These are phyloP conservation scores for Austropuccinia psidii DNA, from an alignment of 1,284 basidiomycete genomes.

Conservation along the genomic window DNA sequence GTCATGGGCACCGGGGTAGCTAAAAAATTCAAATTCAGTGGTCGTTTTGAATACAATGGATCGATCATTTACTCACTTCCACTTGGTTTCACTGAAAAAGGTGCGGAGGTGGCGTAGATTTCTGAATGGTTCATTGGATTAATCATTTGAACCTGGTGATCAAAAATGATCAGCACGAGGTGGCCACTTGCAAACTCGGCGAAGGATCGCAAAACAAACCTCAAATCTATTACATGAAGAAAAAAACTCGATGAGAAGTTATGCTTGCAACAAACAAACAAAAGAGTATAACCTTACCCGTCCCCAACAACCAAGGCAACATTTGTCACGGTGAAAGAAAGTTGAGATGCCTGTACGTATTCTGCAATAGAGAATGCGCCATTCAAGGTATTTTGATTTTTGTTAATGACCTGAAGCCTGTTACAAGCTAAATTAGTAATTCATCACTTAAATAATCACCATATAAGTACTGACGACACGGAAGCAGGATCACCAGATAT, in stretches of 20 bases:
- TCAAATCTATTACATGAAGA: background rate
- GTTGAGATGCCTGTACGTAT: background rate
- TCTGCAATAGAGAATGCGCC: conserved; percentile 26
- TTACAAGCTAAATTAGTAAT: background rate
- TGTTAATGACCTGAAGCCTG: conserved; percentile 26
- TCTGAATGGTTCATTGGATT: conserved; percentile 19
- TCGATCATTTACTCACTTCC: conserved; percentile 31
- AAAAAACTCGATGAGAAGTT: background rate
- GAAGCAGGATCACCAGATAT: conserved; percentile 6
- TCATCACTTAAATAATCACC: background rate
- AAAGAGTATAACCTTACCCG: conserved; percentile 3
- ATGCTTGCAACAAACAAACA: background rate
- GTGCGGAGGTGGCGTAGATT: conserved; percentile 25
- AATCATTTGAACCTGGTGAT: conserved; percentile 26
- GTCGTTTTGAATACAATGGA: no score
- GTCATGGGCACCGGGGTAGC: no score
- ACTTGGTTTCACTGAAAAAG: conserved; percentile 25
- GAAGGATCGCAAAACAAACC: background rate
- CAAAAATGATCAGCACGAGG: background rate
- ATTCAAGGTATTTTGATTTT: background rate
- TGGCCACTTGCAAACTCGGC: no score
- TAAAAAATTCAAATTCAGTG: no score
- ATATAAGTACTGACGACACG: background rate
- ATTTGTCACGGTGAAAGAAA: conserved; percentile 12
- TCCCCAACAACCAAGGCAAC: conserved; percentile 2